A percentile compares a stretch with the other conserved stretches of the same genome.
phyloP scores from a whole-genome alignment of 1,284 basidiomycete genomes.

The Cryptococcus sp. region DNA sequence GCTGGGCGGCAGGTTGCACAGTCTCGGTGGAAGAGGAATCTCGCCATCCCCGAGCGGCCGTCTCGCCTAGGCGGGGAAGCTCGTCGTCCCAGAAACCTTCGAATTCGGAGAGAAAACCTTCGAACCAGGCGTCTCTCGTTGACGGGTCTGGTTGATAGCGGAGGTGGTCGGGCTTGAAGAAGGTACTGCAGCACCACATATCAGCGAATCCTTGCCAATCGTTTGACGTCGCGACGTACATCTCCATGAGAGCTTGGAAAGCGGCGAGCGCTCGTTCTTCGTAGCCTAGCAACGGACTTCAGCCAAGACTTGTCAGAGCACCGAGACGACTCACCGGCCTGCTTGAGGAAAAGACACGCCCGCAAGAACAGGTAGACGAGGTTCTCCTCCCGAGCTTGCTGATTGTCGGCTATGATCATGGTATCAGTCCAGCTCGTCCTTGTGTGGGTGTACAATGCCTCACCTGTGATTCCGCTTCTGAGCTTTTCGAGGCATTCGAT shows the following conservation, averaged over 20 bases:
- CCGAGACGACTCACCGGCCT: conserved; percentile 65
- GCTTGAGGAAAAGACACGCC: conserved; percentile 61
- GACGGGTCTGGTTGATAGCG: conserved; percentile 15
- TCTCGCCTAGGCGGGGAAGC: conserved; percentile 56
- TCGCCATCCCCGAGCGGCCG: conserved; percentile 54
- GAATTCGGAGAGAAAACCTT: conserved; percentile 44
- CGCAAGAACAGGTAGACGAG: conserved; percentile 49
- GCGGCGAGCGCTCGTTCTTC: conserved; percentile 55
- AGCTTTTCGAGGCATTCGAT: conserved; percentile 37
- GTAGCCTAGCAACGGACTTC: conserved; percentile 48
- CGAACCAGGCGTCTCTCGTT: conserved; percentile 24
- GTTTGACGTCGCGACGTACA: conserved; percentile 41
- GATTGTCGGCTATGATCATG: conserved; percentile 1
- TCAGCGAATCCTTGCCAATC: no score
- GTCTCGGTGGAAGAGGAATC: conserved; percentile 4
- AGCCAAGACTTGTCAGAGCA: neutral
- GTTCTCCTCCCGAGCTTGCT: conserved; percentile 43
- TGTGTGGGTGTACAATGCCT: conserved; percentile 1
- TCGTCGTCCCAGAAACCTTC: conserved; percentile 59
- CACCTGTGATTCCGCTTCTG: conserved; percentile 11
- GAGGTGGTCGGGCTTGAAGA: conserved; percentile 48
- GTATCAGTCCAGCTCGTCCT: neutral
- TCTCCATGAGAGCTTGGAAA: conserved; percentile 58
- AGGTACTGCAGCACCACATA: no score
- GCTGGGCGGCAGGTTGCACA: neutral